Base-by-base conservation (phyloP, 1,139 yeast species). In the Blastobotrys serpentis region DNA sequence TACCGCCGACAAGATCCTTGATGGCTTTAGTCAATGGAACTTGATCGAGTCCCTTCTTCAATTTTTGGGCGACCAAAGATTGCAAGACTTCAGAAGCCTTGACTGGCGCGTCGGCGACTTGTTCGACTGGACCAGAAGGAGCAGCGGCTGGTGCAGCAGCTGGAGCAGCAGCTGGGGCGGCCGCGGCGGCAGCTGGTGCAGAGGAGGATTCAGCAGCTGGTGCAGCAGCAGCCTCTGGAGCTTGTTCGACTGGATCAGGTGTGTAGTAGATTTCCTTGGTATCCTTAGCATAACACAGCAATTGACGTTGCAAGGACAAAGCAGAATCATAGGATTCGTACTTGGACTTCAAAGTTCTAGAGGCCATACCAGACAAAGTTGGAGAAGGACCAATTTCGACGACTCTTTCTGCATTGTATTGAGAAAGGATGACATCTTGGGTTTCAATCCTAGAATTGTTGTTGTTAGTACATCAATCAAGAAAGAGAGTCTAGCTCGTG, bases 311-410 rank as follows among this genome's bases (percentile, higher is more conserved):
- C 66, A 92, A 78, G 48, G 96, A 88, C 64, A 90, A 76, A 44
- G 98, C 98, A 52, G 98, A 98, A 68, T 92, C 99, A 67, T 89
- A 92, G 42, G 96, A 86, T 72, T 92, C 97, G 70, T 89, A 92
- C 73, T 90, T 92, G 66, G 95, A 88, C 74, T 89, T 90, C 69
- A 92, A 81, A 55, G 99, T 92, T 74, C 98, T 83, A 60, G 87
- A 81, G 54, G 98, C 98, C 99, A 92, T 92, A 58, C 98, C 98
- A 34, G 97, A 92, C 67, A 92, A 79, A 36, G 98, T 92, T 52
- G 99, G 98, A 45, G 98, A 89, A 55, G 99, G 99, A 49, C 99
- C 99, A 57, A 92, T 87, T 73, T 92, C 99, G 58, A 92, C 96
- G 55, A 92, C 90, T 65, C 98, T 80, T 74, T 92, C 98, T 55